Percentiles rank a stretch among this genome's conserved stretches.
These are phyloP conservation scores for Torulaspora globosa DNA, from an alignment of 1,139 yeast genomes.

Conservation along the genomic window DNA sequence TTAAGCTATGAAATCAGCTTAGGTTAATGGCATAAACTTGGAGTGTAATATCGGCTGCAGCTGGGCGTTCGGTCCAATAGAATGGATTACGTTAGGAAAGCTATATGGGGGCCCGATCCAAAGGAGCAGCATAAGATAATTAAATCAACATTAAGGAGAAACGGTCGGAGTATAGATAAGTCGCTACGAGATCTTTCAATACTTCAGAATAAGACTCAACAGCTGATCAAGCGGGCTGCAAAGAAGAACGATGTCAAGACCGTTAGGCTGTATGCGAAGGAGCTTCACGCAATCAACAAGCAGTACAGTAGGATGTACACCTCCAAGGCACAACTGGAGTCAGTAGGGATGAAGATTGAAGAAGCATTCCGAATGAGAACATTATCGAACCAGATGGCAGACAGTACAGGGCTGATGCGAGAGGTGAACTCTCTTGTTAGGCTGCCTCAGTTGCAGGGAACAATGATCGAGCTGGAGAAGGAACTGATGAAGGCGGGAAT, in stretches of 20 bases:
- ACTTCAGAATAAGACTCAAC: constrained; percentile 69
- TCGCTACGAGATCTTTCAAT: constrained; percentile 61
- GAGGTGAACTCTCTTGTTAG: constrained; percentile 78
- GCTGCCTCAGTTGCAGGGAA: constrained; percentile 74
- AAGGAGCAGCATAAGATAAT: constrained; percentile 89
- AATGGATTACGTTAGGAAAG: constrained; percentile 74
- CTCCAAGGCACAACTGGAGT: constrained; percentile 80
- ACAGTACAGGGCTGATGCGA: constrained; percentile 78
- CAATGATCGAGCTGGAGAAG: constrained; percentile 82
- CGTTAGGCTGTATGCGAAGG: constrained; percentile 77
- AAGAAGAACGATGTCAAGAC: constrained; percentile 71
- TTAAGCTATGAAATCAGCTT: too few species aligned
- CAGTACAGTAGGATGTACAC: constrained; percentile 72
- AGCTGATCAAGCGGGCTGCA: constrained; percentile 69
- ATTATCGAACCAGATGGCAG: constrained; percentile 74
- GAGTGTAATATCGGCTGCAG: neutral
- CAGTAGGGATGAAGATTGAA: constrained; percentile 81
- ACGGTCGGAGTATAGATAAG: constrained; percentile 76
- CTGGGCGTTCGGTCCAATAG: neutral
- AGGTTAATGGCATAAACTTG: neutral
- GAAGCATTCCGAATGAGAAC: constrained; percentile 88
- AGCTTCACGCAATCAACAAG: constrained; percentile 66
- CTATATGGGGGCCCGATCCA: constrained; percentile 95
- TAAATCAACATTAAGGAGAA: constrained; percentile 75
- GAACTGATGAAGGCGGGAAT: constrained; percentile 90